Base-by-base conservation (phyloP, 768 basidiomycete genomes). In the Dioszegia aurantiaca region DNA sequence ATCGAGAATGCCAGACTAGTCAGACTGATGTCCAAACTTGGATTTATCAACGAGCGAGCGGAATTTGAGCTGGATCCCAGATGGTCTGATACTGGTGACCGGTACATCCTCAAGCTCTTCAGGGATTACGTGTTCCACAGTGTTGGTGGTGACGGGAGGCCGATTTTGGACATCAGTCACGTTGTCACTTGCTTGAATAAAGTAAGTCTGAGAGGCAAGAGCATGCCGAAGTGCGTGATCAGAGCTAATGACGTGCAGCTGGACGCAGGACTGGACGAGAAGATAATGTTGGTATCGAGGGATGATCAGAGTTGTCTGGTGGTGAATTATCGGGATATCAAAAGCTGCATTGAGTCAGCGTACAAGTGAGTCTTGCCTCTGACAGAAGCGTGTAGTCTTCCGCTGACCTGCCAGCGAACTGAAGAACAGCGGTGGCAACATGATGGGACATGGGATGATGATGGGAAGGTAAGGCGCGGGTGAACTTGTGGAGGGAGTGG, bases 11-110 rank as follows among this genome's bases (percentile, higher is more conserved):
- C 88, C 0, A 82, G 95, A 26, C 80, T 98, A 10, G 88, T 97
- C 28, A 82, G 95, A 46, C 77, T 98, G 48, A 79, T 98, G 60
- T 86, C 86, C 76, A 99, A 98, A 78, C 87, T 99, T 67, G 91
- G 91, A 0, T 98, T 99, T 77, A 97, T 99, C 79, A 98, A 98
- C 74, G 95, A 99, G 73, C 83, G 95, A n/a, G 94, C 95, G 2
- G 95, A 98, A 68, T 95, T 95, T 68, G 87, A 92, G n/a, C 86
- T 88, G 40, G 94, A 97, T 69, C 85, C 89, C 1, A 83, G 93
- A 2, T 99, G 95, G 95, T 92, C 93, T 12, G 95, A 99, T 73
- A 98, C 95, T 0, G 95, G 95, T 1, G 95, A 99, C 71, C 81
- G 94, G 37, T 99, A 99, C 75, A 90, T 98, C 73, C 83, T 99